These are phyloP conservation scores for Lunasporangiospora selenospora DNA, from an alignment of 192 early-diverging fungal genomes.

Conservation along the genomic window DNA sequence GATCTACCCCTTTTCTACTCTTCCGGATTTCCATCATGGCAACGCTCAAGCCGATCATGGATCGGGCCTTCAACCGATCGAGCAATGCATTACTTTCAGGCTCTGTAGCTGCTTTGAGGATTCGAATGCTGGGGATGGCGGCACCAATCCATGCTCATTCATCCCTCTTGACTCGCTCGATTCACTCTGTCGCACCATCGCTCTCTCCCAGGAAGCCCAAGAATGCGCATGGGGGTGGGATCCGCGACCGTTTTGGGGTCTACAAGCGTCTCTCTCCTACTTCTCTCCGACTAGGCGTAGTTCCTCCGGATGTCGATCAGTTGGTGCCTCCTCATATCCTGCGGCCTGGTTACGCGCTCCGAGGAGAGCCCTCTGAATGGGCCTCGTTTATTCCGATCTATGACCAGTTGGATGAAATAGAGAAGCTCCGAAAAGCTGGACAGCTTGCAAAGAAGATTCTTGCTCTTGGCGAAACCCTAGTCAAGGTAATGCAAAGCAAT, in stretches of 20 bases:
- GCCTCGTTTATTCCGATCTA: conserved; percentile 48
- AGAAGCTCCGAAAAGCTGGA: conserved; percentile 54
- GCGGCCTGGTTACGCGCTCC: conserved; percentile 63
- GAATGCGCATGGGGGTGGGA: conserved; percentile 21
- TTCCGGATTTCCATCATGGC: no score
- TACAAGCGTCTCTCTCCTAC: conserved; percentile 37
- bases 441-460: conserved; percentile 65
- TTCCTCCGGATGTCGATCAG: conserved; percentile 30
- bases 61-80: no score
- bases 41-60: no score
- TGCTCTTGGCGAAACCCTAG: conserved; percentile 57
- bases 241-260: conserved; percentile 35
- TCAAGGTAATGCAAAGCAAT: conserved; percentile 48
- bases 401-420: conserved; percentile 44
- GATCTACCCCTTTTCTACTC: no score
- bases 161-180: no score
- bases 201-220: conserved; percentile 19
- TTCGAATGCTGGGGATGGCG: no score
- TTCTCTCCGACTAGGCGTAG: conserved; percentile 19
- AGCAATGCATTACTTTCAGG: no score
- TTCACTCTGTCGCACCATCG: conserved; percentile 7
- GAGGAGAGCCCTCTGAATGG: conserved; percentile 60
- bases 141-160: no score
- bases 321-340: conserved; percentile 52
- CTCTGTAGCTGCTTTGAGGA: no score